Evolutionary conservation across 805 yeast species (phyloP), one percentile per base, ranked within the genome.

Genomic region (Yamadazyma insecticola): DNA sequence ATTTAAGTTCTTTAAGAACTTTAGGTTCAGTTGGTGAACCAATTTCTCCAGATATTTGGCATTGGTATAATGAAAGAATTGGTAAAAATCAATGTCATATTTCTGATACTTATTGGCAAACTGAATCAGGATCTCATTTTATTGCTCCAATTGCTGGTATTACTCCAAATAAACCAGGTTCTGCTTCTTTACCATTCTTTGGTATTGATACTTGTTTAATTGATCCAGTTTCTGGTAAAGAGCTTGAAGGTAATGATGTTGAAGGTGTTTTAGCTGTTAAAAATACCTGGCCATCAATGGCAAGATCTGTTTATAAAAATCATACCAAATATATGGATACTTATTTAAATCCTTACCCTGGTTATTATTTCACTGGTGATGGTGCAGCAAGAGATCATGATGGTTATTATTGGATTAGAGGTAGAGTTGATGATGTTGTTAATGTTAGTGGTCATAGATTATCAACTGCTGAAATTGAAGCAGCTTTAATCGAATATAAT

Each of bases 11-110:
- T 6, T 60, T 82, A 47, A 73, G 92, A 61, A 72, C 76, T 20
- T 64, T 83, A 42, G 92, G 90, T 30, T 81, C 90, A 13, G 92
- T 82, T 30, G 92, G 92, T 62, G 92, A 82, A 56, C 92, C 92
- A 45, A 82, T 82, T 47, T 81, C 88, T 25, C 81, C 88, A 23
- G 92, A 82, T 50, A 80, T 82, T 40, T 82, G 92, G 92, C 87
- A 81, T 53, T 82, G 92, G 92, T 82, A 81, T 56, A 74, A 76
- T 51, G 81, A 78, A 42, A 67, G 72, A 45, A 74, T 82, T 47
- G 92, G 90, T 48, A 73, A 75, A 52, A 72, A 75, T 32, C 65
- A 79, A 55, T 74, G 83, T 48, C 81, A 82, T 53, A 75, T 84
- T 40, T 69, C 81, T 49, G 95, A 84, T 60, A 84, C 95, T 22